Evolutionary conservation across 768 basidiomycete genomes (phyloP), one percentile per base, ranked within the genome.

Genomic region (Clavulina sp.): DNA sequence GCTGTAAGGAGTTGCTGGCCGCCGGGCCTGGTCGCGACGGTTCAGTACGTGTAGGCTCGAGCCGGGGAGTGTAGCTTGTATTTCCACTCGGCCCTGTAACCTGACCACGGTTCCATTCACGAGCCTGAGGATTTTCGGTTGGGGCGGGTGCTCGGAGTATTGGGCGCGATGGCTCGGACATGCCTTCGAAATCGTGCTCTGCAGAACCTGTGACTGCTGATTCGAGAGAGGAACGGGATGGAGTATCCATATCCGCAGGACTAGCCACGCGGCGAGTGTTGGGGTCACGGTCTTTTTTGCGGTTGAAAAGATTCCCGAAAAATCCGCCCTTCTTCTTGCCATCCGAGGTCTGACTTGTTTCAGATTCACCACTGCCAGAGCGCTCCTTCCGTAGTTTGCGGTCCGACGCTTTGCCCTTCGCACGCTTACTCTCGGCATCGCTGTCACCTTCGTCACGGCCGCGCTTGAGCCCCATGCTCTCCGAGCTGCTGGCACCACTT

Each of bases 231-330:
- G 23, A 53, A 56, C 54, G 57, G 41, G 36, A 52, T 56, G 18
- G 40, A 49, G 4, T 44, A 7, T 49, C 48, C 16, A 13, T 26
- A 29, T 49, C 48, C 7, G 7, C 31, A 9, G 31, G n/a, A n/a
- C n/a, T n/a, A n/a, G n/a, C n/a, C n/a, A n/a, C n/a, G n/a, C n/a
- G n/a, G n/a, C n/a, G n/a, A n/a, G n/a, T n/a, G n/a, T n/a, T n/a
- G n/a, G n/a, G n/a, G n/a, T n/a, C n/a, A n/a, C n/a, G n/a, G n/a
- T 82, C 89, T 65, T 77, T 80, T 58, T 67, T 68, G 36, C 81
- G 68, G 18, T 73, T 72, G 62, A 93, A 93, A 47, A 96, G 60
- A 0, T 79, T 72, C 13, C 78, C 72, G 57, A 95, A 81, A 52
- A 96, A 73, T 2, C 82, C 78, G 2, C 76, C 57, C 31, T 56